Evolutionary conservation across 306 rosid genomes (phyloP).

Genomic region (Citrullus colocynthis): DNA sequence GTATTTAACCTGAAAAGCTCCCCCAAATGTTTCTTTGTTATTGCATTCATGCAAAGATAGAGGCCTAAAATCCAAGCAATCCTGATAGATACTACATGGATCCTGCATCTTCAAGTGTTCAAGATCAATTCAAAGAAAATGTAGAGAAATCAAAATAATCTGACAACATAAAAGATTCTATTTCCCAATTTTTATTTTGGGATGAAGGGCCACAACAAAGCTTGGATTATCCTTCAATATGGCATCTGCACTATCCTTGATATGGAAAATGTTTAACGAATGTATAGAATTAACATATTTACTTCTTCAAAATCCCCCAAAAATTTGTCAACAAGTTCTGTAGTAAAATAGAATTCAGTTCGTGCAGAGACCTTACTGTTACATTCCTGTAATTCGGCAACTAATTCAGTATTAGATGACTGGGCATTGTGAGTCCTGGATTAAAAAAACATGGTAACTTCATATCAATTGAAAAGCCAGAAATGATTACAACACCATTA

Average conservation of each 20-base stretch:
- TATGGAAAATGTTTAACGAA: background rate
- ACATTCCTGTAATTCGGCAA: conserved; percentile 15
- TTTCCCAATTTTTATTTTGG: background rate
- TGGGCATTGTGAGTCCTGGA: conserved; percentile 28
- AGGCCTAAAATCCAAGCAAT: conserved; percentile 13
- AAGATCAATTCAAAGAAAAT: background rate
- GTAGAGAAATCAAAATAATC: background rate
- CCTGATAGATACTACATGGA: conserved; percentile 11
- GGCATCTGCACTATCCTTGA: background rate
- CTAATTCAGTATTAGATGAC: conserved; percentile 14
- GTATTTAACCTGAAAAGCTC: background rate
- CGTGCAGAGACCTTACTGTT: background rate
- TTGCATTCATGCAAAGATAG: conserved; percentile 5
- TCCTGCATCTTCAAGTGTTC: conserved; percentile 20
- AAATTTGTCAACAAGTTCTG: background rate
- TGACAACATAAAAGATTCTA: background rate
- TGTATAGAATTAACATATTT: background rate
- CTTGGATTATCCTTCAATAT: background rate
- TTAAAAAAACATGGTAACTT: background rate
- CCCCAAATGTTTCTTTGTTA: background rate
- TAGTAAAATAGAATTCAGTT: background rate
- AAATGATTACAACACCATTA: background rate
- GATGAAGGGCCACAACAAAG: background rate
- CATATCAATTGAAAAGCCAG: background rate
- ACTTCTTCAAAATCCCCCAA: background rate